Conservation (phyloP, 148 eudicot species). For the Pouteria glomerata region DNA sequence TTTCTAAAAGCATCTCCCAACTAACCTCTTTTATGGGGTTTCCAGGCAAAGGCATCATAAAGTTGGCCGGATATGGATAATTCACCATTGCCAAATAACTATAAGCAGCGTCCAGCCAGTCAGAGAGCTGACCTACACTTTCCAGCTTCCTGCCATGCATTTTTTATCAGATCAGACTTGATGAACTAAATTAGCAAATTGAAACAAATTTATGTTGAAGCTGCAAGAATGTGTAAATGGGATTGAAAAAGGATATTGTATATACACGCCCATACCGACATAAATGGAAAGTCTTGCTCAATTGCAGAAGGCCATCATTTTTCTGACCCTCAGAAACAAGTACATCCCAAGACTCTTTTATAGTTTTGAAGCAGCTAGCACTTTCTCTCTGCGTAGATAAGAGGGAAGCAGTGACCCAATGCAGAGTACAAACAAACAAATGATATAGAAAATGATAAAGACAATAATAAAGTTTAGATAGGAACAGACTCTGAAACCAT, state of each 20-base stretch:
- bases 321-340: conserved; percentile 42
- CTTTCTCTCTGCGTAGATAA: conserved; percentile 65
- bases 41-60: conserved; percentile 84
- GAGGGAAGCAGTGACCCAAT: not conserved
- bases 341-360: conserved; percentile 77
- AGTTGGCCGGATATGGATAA: conserved; percentile 76
- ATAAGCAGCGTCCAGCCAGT: conserved; percentile 83
- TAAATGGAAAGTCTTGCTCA: conserved; percentile 57
- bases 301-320: conserved; percentile 50
- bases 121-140: conserved; percentile 40
- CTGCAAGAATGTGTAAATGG: not conserved
- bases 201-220: not conserved
- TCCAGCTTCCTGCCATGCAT: conserved; percentile 52
- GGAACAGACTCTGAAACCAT: conserved; percentile 58
- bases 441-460: not conserved
- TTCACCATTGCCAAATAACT: conserved; percentile 85
- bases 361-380: conserved; percentile 69
- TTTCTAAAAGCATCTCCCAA: not conserved
- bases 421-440: not conserved
- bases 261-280: conserved; percentile 46
- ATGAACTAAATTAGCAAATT: not conserved
- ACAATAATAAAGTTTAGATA: conserved; percentile 3
- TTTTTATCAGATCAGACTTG: not conserved
- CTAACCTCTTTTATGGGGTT: conserved; percentile 86
- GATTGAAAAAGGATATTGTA: not conserved